Evolutionary conservation across 257 asterid species (phyloP), one percentile per base, ranked within the genome.

Genomic region (Forsythia suspensa): DNA sequence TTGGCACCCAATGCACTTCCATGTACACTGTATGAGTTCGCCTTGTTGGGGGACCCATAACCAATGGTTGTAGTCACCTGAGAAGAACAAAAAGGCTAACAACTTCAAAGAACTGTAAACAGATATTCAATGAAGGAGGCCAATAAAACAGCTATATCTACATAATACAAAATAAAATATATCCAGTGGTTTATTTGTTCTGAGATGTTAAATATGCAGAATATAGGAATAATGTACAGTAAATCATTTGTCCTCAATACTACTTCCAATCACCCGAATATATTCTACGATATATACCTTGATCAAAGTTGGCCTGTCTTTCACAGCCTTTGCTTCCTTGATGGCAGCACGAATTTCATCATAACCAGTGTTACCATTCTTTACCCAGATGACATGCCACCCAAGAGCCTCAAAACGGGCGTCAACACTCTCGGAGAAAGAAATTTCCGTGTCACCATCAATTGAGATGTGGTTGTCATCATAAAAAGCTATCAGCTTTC

Each of bases 371-470:
- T 95, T 95, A 42, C 98, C 98, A 13, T 91, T 92, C 97, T 93
- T 93, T 75, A 95, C 99, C 98, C 97, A 93, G 80, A 93, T 92
- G 13, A 95, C 94, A 76, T 95, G 99, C 99, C 99, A 95, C 9
- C 99, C 98, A 75, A 95, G 96, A 82, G 82, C 90, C 87, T 95
- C 98, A 70, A 93, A 92, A 75, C 99, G 99, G 74, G 88, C 75
- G 2, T 88, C 91, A 12, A 89, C 99, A 9, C 11, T 87, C 90
- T 95, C 99, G 6, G 99, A 92, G 80, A 95, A 95, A 72, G 99
- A 97, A 84, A 95, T 93, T 75, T 94, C 98, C 3, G 99, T 95
- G 86, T 95, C 95, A 68, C 98, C 99, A 43, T 95, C 99, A 82
- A 95, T 95, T 40, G 99, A 92, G 79, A 95, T 95, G 81, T 95